Evolutionary conservation across 345 rosid species (phyloP).

Genomic region (Populus deltoides): DNA sequence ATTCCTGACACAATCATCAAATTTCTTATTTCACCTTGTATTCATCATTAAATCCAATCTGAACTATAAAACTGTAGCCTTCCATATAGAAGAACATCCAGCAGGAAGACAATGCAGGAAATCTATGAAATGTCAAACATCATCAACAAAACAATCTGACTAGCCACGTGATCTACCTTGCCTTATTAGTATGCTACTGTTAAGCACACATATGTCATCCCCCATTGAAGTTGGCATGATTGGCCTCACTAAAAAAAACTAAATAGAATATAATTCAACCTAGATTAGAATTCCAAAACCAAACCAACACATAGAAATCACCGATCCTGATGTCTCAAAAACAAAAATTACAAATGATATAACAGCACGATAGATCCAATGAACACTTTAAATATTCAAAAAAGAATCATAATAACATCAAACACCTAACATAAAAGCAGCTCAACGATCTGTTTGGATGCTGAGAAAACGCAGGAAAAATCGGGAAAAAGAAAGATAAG

Average conservation of each 20-base stretch:
- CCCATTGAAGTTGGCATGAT: background rate
- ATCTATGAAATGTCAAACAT: no score
- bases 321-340: background rate
- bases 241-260: background rate
- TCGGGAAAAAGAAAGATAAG: background rate
- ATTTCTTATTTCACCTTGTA: background rate
- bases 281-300: background rate
- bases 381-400: background rate
- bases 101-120: background rate
- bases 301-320: background rate
- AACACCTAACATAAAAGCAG: background rate
- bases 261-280: background rate
- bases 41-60: background rate
- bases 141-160: no score
- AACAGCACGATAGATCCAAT: background rate
- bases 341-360: background rate
- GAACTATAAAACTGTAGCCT: background rate
- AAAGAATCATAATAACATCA: background rate
- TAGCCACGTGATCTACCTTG: background rate
- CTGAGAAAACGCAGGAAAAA: background rate
- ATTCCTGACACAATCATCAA: no score
- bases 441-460: background rate
- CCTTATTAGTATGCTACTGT: background rate
- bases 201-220: background rate
- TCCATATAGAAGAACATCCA: background rate